Base-by-base conservation (phyloP, 805 yeast species). In the Zygosaccharomyces lentus region DNA sequence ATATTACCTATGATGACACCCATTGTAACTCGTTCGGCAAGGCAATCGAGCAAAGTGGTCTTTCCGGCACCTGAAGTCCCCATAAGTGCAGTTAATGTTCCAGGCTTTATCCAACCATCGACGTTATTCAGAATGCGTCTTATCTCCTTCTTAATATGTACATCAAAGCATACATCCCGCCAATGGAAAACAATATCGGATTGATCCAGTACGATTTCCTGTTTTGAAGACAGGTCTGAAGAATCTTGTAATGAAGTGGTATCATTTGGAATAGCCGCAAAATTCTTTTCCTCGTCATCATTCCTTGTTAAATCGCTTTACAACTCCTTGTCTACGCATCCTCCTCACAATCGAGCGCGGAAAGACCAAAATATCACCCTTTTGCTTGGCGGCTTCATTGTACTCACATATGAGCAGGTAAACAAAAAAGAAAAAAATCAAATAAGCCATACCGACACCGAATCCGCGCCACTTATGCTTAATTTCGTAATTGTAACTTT, bases 31-130 rank as follows among this genome's bases (percentile, higher is more conserved):
- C 89, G 76, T 57, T 80, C 81, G 29, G 87, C 84, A 57, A 84
- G 72, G 58, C 82, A 81, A 69, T 83, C 84, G 54, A 83, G 70
- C 48, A 83, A 68, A 6, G 89, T 83, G 13, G 90, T 84, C 61
- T 83, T 83, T 73, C 90, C 90, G 48, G 90, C 89, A 68, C 89
- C 89, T 29, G 88, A 80, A 13, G 83, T 81, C 55, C 88, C 87
- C 84, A 80, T 80, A 43, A 81, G 66, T 4, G 93, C 93, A 42
- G 91, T 85, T 59, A 85, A 68, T 35, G 88, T 83, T 52, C 90
- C 90, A 7, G 90, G 90, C 59, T 82, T 82, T 34, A 84, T 89
- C 85, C 87, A 84, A 41, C 91, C 93, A 59, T 82, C 87, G 47
- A 85, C 85, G 49, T 77, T 74, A 50, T 73, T 71, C 58, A 84